These are phyloP conservation scores for Botrytis sinoallii DNA, from an alignment of 2,329 filamentous ascomycete genomes.

Conservation along the genomic window DNA sequence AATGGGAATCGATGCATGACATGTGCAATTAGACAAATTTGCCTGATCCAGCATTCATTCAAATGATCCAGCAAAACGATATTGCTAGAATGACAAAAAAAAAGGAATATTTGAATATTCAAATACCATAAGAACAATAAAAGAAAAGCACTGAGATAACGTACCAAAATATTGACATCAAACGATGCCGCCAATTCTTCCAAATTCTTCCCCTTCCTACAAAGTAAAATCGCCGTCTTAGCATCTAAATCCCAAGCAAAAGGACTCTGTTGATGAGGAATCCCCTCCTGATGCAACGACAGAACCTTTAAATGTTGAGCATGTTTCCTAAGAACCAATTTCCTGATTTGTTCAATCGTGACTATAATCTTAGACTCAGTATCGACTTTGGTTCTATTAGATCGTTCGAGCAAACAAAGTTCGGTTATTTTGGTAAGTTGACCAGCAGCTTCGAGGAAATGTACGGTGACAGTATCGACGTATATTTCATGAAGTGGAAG, in stretches of 20 bases:
- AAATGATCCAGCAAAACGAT: background rate
- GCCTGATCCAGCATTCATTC: background rate
- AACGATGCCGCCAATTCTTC: constrained; percentile 56
- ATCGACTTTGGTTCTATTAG: constrained; percentile 50
- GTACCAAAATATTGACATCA: constrained; percentile 53
- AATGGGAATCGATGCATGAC: background rate
- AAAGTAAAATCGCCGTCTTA: constrained; percentile 53
- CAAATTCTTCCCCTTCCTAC: constrained; percentile 47
- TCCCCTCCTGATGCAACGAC: constrained; percentile 57
- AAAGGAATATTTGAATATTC: background rate
- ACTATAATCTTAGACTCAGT: constrained; percentile 49
- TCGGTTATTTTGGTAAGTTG: constrained; percentile 54
- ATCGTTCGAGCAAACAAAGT: constrained; percentile 57
- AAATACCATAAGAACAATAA: background rate
- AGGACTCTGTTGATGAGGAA: constrained; percentile 51
- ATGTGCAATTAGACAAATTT: background rate
- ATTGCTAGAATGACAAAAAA: too few relatives aligned
- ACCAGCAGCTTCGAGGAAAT: constrained; percentile 53
- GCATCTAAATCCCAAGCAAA: constrained; percentile 56
- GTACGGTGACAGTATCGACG: constrained; percentile 58
- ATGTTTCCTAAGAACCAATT: constrained; percentile 56
- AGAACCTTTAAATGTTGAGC: constrained; percentile 51
- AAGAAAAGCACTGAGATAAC: constrained; percentile 25
- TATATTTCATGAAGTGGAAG: constrained; percentile 57
- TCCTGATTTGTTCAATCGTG: constrained; percentile 57